These are phyloP conservation scores for Apiosordaria backusii DNA, from an alignment of 495 filamentous ascomycete genomes.

Conservation along the genomic window DNA sequence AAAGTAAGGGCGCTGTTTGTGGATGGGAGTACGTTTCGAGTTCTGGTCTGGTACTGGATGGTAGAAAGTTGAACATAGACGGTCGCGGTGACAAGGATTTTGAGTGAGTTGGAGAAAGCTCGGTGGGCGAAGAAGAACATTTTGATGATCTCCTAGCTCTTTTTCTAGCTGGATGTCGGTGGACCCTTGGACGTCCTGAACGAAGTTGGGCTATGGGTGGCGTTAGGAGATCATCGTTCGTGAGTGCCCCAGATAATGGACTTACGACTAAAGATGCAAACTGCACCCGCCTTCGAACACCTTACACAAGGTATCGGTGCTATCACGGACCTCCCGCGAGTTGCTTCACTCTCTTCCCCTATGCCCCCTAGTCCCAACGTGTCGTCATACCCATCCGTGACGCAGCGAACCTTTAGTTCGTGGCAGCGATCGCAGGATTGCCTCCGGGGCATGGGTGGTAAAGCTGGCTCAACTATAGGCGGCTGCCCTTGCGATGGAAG, in stretches of 20 bases:
- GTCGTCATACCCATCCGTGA: conserved; percentile 16
- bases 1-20: neutral
- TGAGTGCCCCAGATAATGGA: neutral
- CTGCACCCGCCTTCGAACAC: conserved; percentile 22
- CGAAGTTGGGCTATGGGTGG: conserved; percentile 18
- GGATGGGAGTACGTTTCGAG: neutral
- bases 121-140: conserved; percentile 7
- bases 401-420: conserved; percentile 27
- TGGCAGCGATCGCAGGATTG: conserved; percentile 30
- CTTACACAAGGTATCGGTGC: conserved; percentile 18
- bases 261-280: conserved; percentile 25
- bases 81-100: neutral
- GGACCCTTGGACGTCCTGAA: conserved; percentile 24
- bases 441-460: conserved; percentile 24
- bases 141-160: conserved; percentile 9
- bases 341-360: conserved; percentile 12
- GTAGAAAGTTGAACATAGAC: neutral
- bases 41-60: neutral
- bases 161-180: conserved; percentile 15
- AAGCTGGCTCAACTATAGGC: neutral
- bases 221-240: neutral
- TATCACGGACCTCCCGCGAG: conserved; percentile 9
- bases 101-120: conserved; percentile 6
- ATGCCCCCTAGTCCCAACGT: conserved; percentile 8
- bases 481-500: neutral